These are phyloP conservation scores for Beauveria sp. DNA, from an alignment of 2,329 filamentous ascomycete species.

Conservation along the genomic window DNA sequence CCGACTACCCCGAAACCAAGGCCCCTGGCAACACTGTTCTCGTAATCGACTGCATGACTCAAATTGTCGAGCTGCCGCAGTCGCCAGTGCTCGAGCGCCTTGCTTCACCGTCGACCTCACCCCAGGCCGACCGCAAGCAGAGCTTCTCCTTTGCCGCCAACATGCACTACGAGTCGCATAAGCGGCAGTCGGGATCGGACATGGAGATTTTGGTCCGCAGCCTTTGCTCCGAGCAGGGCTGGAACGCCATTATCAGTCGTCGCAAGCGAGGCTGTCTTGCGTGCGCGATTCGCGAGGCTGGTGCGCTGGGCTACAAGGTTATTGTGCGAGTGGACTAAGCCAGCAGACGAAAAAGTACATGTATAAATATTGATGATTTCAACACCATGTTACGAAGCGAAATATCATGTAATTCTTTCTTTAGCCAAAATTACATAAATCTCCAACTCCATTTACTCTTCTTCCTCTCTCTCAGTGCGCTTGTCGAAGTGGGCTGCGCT, in stretches of 20 bases:
- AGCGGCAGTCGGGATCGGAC: slow-evolving; percentile 54
- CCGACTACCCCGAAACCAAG: slow-evolving; percentile 24
- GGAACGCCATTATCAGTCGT: slow-evolving; percentile 65
- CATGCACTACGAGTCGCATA: slow-evolving; percentile 49
- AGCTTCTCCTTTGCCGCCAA: slow-evolving; percentile 37
- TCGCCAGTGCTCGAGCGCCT: slow-evolving; percentile 38
- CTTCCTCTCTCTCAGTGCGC: background rate
- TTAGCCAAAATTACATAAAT: background rate
- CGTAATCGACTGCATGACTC: slow-evolving; percentile 57
- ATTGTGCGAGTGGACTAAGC: slow-evolving; percentile 51
- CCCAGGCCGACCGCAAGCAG: slow-evolving; percentile 25
- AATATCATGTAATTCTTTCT: background rate
- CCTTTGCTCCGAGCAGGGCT: slow-evolving; percentile 65
- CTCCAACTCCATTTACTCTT: background rate
- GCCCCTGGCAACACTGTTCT: slow-evolving; percentile 35
- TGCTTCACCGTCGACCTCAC: slow-evolving; percentile 20
- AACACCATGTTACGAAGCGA: background rate
- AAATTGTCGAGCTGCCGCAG: slow-evolving; percentile 37
- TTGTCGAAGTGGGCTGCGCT: background rate
- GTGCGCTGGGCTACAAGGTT: slow-evolving; percentile 60
- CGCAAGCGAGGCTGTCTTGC: slow-evolving; percentile 60
- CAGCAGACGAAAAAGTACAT: background rate
- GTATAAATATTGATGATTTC: background rate
- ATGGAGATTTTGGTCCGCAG: slow-evolving; percentile 65
- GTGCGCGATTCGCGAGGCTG: slow-evolving; percentile 69